These are phyloP conservation scores for Diaporthe eres DNA, from an alignment of 2,329 filamentous ascomycete species.

Conservation along the genomic window DNA sequence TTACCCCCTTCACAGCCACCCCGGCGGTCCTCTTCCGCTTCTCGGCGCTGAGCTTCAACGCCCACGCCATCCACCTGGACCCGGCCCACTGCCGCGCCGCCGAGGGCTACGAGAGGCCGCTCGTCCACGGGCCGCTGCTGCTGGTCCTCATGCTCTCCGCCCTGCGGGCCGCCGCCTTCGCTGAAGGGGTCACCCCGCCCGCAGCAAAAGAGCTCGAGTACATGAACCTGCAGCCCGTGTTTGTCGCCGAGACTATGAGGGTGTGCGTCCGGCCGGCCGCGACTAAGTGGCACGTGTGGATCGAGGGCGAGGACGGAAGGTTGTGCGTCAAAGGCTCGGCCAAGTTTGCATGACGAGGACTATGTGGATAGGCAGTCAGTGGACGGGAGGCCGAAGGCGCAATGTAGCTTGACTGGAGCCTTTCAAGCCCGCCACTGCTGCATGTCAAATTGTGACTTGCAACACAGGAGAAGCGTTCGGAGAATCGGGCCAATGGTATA, in stretches of 20 bases:
- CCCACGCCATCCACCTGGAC: constrained; percentile 91
- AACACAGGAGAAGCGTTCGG: background rate
- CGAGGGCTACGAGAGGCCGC: constrained; percentile 81
- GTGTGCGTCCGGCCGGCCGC: constrained; percentile 73
- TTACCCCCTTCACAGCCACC: constrained; percentile 71
- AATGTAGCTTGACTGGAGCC: background rate
- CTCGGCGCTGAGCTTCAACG: constrained; percentile 92
- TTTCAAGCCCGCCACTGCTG: background rate
- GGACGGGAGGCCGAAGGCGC: background rate
- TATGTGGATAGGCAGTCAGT: background rate
- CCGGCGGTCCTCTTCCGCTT: constrained; percentile 87
- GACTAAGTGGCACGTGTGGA: constrained; percentile 73
- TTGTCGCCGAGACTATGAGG: constrained; percentile 77
- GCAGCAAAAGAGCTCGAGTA: constrained; percentile 76
- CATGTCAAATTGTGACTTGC: background rate
- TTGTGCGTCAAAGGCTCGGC: constrained; percentile 72
- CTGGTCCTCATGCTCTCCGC: constrained; percentile 82
- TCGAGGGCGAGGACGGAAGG: constrained; percentile 72
- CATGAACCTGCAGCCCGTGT: constrained; percentile 85
- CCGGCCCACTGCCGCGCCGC: constrained; percentile 75
- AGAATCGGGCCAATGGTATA: background rate
- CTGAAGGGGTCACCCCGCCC: constrained; percentile 44
- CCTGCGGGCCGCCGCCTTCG: constrained; percentile 58
- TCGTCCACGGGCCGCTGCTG: constrained; percentile 90
- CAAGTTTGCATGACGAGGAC: background rate